These are phyloP conservation scores for Colletotrichum sp. DNA, from an alignment of 2,329 filamentous ascomycete species.

Conservation along the genomic window DNA sequence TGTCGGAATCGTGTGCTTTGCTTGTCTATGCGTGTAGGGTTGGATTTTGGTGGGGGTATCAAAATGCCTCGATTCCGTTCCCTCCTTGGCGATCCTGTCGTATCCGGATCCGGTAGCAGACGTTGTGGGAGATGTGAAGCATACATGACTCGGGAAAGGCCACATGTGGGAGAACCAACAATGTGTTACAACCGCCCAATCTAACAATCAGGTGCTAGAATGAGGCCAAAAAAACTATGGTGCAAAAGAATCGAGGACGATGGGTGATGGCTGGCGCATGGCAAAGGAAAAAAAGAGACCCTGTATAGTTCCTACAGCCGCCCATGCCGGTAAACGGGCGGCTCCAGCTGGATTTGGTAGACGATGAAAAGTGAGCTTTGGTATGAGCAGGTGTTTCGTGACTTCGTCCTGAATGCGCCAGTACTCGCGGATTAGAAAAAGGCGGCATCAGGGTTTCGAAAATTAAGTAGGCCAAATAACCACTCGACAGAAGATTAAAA, in stretches of 20 bases:
- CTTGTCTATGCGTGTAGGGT: conserved; percentile 18
- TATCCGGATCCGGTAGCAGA: conserved; percentile 16
- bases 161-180: conserved; percentile 21
- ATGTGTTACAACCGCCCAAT: conserved; percentile 22
- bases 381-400: conserved; percentile 24
- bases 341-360: conserved; percentile 18
- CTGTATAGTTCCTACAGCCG: conserved; percentile 17
- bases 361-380: conserved; percentile 19
- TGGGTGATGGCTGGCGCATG: conserved; percentile 5
- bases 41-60: conserved; percentile 24
- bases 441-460: conserved; percentile 21
- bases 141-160: conserved; percentile 23
- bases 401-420: conserved; percentile 24
- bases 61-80: conserved; percentile 23
- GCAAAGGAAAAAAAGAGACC: conserved; percentile 9
- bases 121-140: conserved; percentile 22
- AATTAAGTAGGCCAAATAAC: conserved; percentile 23
- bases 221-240: conserved; percentile 14
- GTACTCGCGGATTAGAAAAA: conserved; percentile 24
- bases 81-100: conserved; percentile 20
- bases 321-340: conserved; percentile 11
- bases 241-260: conserved; percentile 17
- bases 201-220: conserved; percentile 18
- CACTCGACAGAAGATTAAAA: conserved; percentile 24
- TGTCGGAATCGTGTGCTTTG: conserved; percentile 17